A percentile compares a stretch with the other conserved stretches of the same genome.
phyloP scores from a whole-genome alignment of 2,329 filamentous ascomycete genomes.

The Aaosphaeria arxii region DNA sequence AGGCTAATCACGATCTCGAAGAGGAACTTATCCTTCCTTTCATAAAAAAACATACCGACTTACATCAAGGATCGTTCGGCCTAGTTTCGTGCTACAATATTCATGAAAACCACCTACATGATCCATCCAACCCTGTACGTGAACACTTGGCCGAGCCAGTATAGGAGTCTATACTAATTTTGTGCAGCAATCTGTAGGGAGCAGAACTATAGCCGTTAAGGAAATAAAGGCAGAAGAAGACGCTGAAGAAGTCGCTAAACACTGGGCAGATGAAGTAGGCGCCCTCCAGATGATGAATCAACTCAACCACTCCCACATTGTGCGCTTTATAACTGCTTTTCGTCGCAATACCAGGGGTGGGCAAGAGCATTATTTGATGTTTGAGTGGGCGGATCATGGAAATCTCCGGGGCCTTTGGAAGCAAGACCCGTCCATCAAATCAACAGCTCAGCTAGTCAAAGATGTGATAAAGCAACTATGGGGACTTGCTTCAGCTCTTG shows the following conservation, averaged over 20 bases:
- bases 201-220: not conserved
- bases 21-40: too few relatives aligned
- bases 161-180: not conserved
- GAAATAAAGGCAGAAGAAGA: not conserved
- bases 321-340: constrained; percentile 15
- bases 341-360: not conserved
- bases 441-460: constrained; percentile 4
- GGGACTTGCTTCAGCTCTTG: constrained; percentile 1
- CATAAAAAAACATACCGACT: too few relatives aligned
- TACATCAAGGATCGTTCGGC: not conserved
- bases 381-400: constrained; percentile 20
- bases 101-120: not conserved
- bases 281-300: constrained; percentile 12
- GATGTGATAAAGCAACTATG: constrained; percentile 7
- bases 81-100: not conserved
- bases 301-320: constrained; percentile 12
- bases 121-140: too few relatives aligned
- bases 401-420: constrained; percentile 16
- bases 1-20: not conserved
- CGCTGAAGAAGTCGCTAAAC: not conserved
- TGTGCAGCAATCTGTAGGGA: not conserved
- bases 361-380: constrained; percentile 13
- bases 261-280: constrained; percentile 5
- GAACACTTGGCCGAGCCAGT: not conserved
- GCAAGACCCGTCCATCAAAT: constrained; percentile 1